Conservation (phyloP, 2,329 filamentous ascomycete species). For the Aspergillus proliferans region DNA sequence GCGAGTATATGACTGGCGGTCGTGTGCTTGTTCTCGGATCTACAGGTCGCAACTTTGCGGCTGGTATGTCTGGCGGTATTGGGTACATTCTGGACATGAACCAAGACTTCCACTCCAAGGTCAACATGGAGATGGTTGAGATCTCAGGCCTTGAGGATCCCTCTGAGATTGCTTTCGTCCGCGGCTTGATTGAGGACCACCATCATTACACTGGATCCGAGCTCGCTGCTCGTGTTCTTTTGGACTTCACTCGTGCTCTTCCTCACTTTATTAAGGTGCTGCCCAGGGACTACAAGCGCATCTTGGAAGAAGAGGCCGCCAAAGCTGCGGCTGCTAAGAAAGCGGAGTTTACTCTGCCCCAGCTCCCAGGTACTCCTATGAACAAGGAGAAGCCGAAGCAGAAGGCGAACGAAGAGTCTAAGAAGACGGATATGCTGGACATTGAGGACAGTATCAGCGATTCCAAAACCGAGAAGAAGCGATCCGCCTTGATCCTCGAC, state of each 20-base stretch:
- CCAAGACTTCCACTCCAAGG: conserved; percentile 82
- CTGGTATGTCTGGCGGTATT: conserved; percentile 97
- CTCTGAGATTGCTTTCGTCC: conserved; percentile 80
- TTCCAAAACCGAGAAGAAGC: conserved; percentile 78
- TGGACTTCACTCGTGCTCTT: conserved; percentile 91
- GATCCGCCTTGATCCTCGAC: conserved; percentile 85
- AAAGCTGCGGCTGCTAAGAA: conserved; percentile 82
- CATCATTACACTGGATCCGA: conserved; percentile 97
- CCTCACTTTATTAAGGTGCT: conserved; percentile 89
- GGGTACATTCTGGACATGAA: conserved; percentile 89
- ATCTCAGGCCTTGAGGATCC: conserved; percentile 77
- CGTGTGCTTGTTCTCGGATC: conserved; percentile 79
- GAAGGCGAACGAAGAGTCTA: conserved; percentile 52
- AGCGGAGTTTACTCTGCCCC: conserved; percentile 72
- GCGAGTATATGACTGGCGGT: conserved; percentile 98
- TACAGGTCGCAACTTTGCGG: conserved; percentile 94
- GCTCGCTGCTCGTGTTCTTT: conserved; percentile 80
- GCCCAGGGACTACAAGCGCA: conserved; percentile 92
- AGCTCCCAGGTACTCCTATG: conserved; percentile 55
- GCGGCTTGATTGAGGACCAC: conserved; percentile 89
- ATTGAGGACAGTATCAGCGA: conserved; percentile 90
- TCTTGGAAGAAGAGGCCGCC: conserved; percentile 75
- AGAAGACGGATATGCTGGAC: conserved; percentile 69
- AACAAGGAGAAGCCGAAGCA: conserved; percentile 53
- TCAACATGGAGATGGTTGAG: conserved; percentile 98